Percentiles rank a stretch among this genome's conserved stretches.
Conservation (phyloP, 106 monocot species). For the Triglochin maritima region DNA sequence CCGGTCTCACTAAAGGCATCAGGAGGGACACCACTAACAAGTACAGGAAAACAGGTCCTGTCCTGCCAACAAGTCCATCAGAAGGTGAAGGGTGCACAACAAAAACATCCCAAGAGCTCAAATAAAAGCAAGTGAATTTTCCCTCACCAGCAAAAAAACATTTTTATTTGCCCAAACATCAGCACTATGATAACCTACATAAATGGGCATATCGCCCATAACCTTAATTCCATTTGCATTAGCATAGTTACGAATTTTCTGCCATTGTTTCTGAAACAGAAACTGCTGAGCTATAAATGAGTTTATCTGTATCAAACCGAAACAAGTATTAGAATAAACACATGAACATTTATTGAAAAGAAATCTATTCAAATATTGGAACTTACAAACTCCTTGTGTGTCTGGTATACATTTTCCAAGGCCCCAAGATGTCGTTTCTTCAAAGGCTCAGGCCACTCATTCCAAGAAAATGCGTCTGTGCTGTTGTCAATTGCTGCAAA, state of each 20-base stretch:
- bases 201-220: conserved; percentile 99
- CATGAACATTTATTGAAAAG: background rate
- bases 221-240: conserved; percentile 64
- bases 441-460: conserved; percentile 88
- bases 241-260: conserved; percentile 59
- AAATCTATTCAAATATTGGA: background rate
- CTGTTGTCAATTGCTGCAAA: conserved; percentile 90
- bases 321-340: background rate
- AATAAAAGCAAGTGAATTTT: background rate
- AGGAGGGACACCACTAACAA: conserved; percentile 98
- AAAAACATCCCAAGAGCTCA: background rate
- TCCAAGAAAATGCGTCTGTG: conserved; percentile 56
- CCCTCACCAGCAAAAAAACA: conserved; percentile 63
- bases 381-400: conserved; percentile 71
- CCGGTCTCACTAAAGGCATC: conserved; percentile 98
- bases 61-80: conserved; percentile 29
- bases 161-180: conserved; percentile 94
- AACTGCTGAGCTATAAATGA: conserved; percentile 86
- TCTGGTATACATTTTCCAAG: conserved; percentile 59
- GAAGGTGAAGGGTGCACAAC: background rate
- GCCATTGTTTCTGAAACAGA: conserved; percentile 94
- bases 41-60: conserved; percentile 59
- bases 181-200: conserved; percentile 98
- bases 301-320: conserved; percentile 54
- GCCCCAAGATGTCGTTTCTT: conserved; percentile 86